Base-by-base conservation (phyloP, 345 rosid species). In the Euphorbia tirucalli region DNA sequence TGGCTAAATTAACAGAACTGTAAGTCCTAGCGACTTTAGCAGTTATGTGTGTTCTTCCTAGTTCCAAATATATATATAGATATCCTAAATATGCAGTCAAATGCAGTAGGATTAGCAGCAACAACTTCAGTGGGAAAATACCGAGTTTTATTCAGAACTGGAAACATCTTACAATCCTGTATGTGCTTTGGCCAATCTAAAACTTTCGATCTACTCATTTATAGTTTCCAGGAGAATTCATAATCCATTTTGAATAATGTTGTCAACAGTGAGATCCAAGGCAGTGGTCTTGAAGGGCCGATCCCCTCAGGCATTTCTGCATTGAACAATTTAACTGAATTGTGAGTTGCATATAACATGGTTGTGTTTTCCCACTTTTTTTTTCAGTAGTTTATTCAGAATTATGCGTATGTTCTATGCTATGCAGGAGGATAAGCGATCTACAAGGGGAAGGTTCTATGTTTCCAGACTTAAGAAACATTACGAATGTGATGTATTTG, bases 31-130 rank as follows among this genome's bases (percentile, higher is more conserved):
- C 25, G 5, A 43, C 28, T 56, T 56, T 2, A 10, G 1, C 59
- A 16, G 59, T 54, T 54, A n/a, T 16, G 13, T 54, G 21, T 7
- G 24, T 5, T 50, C 0, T 19, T 50, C 7, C 55, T 50, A 50
- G 7, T 50, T 15, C 24, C 59, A n/a, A 1, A 54, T 54, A 54
- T 54, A 54, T 18, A 21, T 44, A 2, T 57, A 5, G 30, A n/a
- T n/a, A 9, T 13, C 57, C 5, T 18, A 3, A 27, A 7, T 50
- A 22, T 16, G 24, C 7, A 16, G 50, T 41, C 37, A 18, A 21
- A 9, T 59, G 28, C 67, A 74, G 77, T 59, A 31, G 72, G 60
- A 49, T 74, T n/a, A 66, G n/a, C n/a, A n/a, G n/a, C n/a, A n/a
- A n/a, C n/a, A n/a, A n/a, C n/a, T n/a, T n/a, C n/a, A n/a, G n/a